Conservation (phyloP, 352 stramenopile genomes). For the Peronospora tabacina region DNA sequence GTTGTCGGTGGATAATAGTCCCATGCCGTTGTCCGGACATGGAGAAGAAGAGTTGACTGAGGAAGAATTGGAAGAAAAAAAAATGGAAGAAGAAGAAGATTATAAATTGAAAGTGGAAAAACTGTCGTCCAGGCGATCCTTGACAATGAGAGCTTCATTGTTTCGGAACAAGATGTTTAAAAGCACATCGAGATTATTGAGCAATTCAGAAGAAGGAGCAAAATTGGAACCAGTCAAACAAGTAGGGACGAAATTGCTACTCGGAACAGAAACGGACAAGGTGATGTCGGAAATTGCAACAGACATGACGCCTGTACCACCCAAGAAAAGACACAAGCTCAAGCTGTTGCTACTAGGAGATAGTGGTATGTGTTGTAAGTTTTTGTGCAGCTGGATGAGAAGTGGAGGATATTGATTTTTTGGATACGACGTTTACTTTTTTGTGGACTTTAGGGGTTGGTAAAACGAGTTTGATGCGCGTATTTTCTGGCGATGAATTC, state of each 20-base stretch:
- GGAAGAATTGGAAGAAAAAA: slow-evolving; percentile 77
- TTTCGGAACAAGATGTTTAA: slow-evolving; percentile 82
- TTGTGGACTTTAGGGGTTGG: slow-evolving; percentile 51
- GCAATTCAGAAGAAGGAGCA: slow-evolving; percentile 18
- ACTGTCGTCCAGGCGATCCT: slow-evolving; percentile 48
- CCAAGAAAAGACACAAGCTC: slow-evolving; percentile 79
- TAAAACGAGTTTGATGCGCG: slow-evolving; percentile 91
- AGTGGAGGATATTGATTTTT: slow-evolving; percentile 4
- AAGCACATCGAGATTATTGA: slow-evolving; percentile 26
- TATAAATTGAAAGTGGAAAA: slow-evolving; percentile 77
- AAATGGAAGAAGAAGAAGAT: slow-evolving; percentile 84
- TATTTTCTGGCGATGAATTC: slow-evolving; percentile 89
- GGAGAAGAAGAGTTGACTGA: slow-evolving; percentile 44
- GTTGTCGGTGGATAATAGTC: slow-evolving; percentile 55
- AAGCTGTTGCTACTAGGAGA: slow-evolving; percentile 89
- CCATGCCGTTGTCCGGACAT: slow-evolving; percentile 17
- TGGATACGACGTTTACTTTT: neutral
- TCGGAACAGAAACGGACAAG: slow-evolving; percentile 9
- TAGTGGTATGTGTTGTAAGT: slow-evolving; percentile 47
- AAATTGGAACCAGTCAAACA: slow-evolving; percentile 15
- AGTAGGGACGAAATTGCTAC: slow-evolving; percentile 7
- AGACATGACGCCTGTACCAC: slow-evolving; percentile 22
- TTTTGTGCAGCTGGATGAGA: neutral
- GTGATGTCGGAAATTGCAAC: slow-evolving; percentile 11
- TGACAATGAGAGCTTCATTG: slow-evolving; percentile 56